A percentile compares a stretch with the other conserved stretches of the same genome.
phyloP scores from a whole-genome alignment of 1,284 basidiomycete species.

The Schizopora paradoxa region DNA sequence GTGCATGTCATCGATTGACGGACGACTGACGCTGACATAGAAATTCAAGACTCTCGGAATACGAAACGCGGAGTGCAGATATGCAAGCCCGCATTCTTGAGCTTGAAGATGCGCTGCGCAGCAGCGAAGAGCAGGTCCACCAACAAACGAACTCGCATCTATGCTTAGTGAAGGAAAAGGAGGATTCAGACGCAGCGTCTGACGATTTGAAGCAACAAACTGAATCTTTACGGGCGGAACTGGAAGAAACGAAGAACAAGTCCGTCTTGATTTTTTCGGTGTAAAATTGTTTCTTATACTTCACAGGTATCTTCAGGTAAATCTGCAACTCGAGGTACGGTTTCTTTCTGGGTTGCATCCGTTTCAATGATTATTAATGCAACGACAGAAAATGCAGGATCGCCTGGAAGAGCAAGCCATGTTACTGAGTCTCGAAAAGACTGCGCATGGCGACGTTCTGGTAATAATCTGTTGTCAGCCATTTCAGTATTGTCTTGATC shows the following conservation, averaged over 20 bases:
- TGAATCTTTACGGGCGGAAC: constrained; percentile 23
- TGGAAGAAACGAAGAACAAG: constrained; percentile 25
- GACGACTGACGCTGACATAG: too few relatives aligned
- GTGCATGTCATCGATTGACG: too few relatives aligned
- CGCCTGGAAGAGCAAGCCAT: constrained; percentile 53
- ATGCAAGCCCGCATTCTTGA: background rate
- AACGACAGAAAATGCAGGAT: constrained; percentile 45
- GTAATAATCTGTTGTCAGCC: constrained; percentile 30
- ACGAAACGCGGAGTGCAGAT: constrained; percentile 6
- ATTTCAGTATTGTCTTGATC: too few relatives aligned
- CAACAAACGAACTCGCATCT: constrained; percentile 26
- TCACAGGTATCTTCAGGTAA: constrained; percentile 24
- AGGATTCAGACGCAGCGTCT: too few relatives aligned
- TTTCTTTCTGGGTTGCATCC: background rate
- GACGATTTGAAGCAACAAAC: constrained; percentile 10
- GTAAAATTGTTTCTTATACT: background rate
- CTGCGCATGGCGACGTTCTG: constrained; percentile 49
- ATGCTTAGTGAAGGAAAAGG: constrained; percentile 15
- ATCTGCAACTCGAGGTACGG: constrained; percentile 26
- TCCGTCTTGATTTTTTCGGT: constrained; percentile 12
- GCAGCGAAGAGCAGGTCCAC: constrained; percentile 2
- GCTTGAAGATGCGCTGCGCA: constrained; percentile 6
- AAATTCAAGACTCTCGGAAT: constrained; percentile 7
- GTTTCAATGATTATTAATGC: background rate
- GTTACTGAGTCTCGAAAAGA: constrained; percentile 45